A percentile compares a stretch with the other conserved stretches of the same genome.
phyloP scores from a whole-genome alignment of 345 rosid genomes.

The Syzygium grande region DNA sequence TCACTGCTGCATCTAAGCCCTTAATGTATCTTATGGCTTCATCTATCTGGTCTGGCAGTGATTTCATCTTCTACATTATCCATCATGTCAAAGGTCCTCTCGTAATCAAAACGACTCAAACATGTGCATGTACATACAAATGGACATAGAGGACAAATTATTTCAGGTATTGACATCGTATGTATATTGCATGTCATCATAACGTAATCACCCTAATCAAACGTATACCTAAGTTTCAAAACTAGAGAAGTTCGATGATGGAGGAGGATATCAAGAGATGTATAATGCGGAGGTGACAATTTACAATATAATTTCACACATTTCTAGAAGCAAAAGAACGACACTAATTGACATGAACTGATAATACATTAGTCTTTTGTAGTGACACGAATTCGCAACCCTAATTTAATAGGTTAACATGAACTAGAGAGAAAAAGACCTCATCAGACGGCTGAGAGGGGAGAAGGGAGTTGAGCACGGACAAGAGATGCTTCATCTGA shows the following conservation, averaged over 20 bases:
- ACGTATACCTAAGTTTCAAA: neutral
- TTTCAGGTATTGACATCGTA: neutral
- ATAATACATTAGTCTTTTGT: neutral
- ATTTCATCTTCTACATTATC: constrained; percentile 20
- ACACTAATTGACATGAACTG: neutral
- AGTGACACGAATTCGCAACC: neutral
- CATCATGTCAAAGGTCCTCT: neutral
- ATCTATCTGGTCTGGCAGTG: constrained; percentile 49
- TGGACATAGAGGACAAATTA: neutral
- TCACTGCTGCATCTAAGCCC: constrained; percentile 16
- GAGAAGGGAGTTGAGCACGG: constrained; percentile 32
- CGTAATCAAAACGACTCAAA: neutral
- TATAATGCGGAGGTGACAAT: neutral
- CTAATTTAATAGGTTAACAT: neutral
- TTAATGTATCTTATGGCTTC: constrained; percentile 39
- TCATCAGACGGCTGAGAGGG: constrained; percentile 25
- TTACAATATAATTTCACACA: neutral
- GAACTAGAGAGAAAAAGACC: neutral
- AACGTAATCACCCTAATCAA: neutral
- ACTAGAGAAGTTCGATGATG: neutral
- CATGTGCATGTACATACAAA: neutral
- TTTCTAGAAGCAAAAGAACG: neutral
- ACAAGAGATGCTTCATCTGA: constrained; percentile 33
- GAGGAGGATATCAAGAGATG: neutral
- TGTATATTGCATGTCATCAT: neutral